Conservation (phyloP, 768 basidiomycete species). For the Boletus pseudo-olivaceus region DNA sequence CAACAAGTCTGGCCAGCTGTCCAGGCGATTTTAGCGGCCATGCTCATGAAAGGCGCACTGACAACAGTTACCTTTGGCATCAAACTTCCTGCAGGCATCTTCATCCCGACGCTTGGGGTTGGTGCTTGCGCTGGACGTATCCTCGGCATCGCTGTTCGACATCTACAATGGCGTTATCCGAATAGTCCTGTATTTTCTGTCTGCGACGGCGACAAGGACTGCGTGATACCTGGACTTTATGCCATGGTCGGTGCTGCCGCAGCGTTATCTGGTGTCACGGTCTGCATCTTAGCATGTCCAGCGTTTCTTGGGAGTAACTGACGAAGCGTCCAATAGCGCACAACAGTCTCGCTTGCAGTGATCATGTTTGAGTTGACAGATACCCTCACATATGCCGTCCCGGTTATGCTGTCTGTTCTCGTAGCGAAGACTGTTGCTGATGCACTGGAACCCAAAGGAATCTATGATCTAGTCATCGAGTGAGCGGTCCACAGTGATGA, state of each 20-base stretch:
- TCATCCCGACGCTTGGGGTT: slow-evolving; percentile 92
- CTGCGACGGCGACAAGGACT: slow-evolving; percentile 64
- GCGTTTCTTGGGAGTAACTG: slow-evolving; percentile 1
- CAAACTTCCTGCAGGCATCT: slow-evolving; percentile 89
- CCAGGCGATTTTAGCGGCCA: slow-evolving; percentile 63
- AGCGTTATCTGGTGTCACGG: slow-evolving; percentile 91
- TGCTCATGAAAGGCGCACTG: slow-evolving; percentile 76
- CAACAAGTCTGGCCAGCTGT: slow-evolving; percentile 60
- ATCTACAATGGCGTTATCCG: slow-evolving; percentile 63
- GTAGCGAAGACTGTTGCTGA: slow-evolving; percentile 44
- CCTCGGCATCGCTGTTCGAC: slow-evolving; percentile 77
- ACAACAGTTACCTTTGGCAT: slow-evolving; percentile 93
- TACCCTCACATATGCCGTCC: slow-evolving; percentile 87
- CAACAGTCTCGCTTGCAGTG: slow-evolving; percentile 90
- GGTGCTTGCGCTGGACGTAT: slow-evolving; percentile 93
- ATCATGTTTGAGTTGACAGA: slow-evolving; percentile 96
- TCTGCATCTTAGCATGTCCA: slow-evolving; percentile 29
- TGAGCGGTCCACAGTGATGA: slow-evolving; percentile 21
- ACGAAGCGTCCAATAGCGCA: slow-evolving; percentile 46
- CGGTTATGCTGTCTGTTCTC: slow-evolving; percentile 84
- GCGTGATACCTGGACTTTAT: slow-evolving; percentile 87
- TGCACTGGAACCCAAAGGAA: slow-evolving; percentile 67
- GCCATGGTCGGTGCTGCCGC: slow-evolving; percentile 97
- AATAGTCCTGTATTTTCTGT: slow-evolving; percentile 55
- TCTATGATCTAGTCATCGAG: slow-evolving; percentile 96